Base-by-base conservation (phyloP, 805 yeast genomes). In the Nakazawaea ishiwadae region DNA sequence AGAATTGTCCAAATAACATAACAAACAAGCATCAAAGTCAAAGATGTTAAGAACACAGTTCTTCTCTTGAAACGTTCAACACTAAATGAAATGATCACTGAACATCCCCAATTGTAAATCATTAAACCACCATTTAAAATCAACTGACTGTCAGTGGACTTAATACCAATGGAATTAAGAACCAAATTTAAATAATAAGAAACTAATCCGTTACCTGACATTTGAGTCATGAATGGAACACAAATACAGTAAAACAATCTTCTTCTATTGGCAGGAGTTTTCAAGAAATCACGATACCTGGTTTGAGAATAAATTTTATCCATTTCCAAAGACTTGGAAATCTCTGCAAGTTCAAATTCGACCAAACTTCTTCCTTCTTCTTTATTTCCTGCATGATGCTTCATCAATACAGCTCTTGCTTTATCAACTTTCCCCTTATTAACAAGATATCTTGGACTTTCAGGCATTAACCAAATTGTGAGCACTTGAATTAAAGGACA, bases 101-200 rank as follows among this genome's bases (percentile, higher is more conserved):
- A 56, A 43, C 56, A 48, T 32, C 59, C 52, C 46, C 68, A 67
- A 57, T 73, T 71, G 53, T 61, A 73, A 43, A 69, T 56, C 67
- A 65, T 69, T 43, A 75, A 60, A 42, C 68, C 65, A 37, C 73
- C 78, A 54, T 75, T 76, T 53, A 75, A 71, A 44, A 68, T 55
- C 40, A 75, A 65, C 54, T 77, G 75, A 37, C 58, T 55, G 27
- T 55, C 55, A 16, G 67, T 58, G 8, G 61, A 62, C 37, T 74
- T 73, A 51, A 75, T 69, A 43, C 82, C 81, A 53, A 77, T 73
- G 12, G 77, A 65, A 44, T 56, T 52, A 47, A 77, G 65, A 17
- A 74, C 79, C 51, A 64, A 63, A 39, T 62, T 60, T 46, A 75
- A 59, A 55, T n/a, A n/a, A n/a, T n/a, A n/a, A n/a, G n/a, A n/a